A percentile compares a stretch with the other conserved stretches of the same genome.
These are phyloP conservation scores for Pochonia chlamydosporia DNA, from an alignment of 2,329 filamentous ascomycete species.

Conservation along the genomic window DNA sequence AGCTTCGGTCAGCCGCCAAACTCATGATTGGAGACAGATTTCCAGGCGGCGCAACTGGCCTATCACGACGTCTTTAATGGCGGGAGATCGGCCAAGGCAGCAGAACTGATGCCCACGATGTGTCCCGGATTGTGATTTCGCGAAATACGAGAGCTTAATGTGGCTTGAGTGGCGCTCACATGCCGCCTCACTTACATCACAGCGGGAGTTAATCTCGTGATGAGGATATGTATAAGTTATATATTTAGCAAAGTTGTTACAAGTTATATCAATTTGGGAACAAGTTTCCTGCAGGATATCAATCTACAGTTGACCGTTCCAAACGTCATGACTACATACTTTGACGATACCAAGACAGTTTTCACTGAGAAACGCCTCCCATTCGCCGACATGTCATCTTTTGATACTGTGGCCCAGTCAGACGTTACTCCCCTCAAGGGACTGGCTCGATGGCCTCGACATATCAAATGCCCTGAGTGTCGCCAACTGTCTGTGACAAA, in stretches of 20 bases:
- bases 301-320: too few relatives aligned
- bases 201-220: too few relatives aligned
- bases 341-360: neutral
- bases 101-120: neutral
- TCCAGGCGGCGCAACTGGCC: too few relatives aligned
- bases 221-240: too few relatives aligned
- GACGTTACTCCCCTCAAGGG: neutral
- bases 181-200: neutral
- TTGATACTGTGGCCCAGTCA: neutral
- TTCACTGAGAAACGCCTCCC: neutral
- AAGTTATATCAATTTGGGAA: too few relatives aligned
- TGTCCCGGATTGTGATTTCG: neutral
- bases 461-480: neutral
- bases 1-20: too few relatives aligned
- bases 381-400: neutral
- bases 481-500: neutral
- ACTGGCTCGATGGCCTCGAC: neutral
- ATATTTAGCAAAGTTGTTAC: too few relatives aligned
- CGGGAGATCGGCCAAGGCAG: too few relatives aligned
- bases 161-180: neutral
- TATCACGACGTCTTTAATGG: too few relatives aligned
- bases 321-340: neutral
- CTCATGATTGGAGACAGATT: too few relatives aligned
- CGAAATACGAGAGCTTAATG: neutral
- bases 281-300: too few relatives aligned